Evolutionary conservation across 495 filamentous ascomycete species (phyloP), one percentile per base, ranked within the genome.

Genomic region (Chlorociboria aeruginascens): DNA sequence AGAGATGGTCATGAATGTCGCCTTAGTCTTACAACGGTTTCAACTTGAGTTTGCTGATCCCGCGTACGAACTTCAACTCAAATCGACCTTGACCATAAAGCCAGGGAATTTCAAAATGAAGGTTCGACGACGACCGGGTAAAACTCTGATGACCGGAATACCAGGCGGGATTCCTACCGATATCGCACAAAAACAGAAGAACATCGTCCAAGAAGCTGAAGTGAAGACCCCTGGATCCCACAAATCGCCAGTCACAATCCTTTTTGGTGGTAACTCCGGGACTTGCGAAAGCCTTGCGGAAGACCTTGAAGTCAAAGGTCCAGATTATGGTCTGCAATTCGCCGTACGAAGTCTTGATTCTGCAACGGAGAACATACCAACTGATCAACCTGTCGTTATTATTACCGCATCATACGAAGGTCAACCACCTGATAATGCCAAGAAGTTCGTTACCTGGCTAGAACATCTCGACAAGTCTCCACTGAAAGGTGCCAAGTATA

Each of bases 341-440:
- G 60, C 70, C 43, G 62, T 82, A 8, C 70, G 74, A 16, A 63
- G 69, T 2, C 57, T 88, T 49, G 78, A 89, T 53, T 69, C 75
- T 1, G 80, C 78, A 0, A 74, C 73, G 32, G 69, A 75, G 33
- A 77, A 71, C 4, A 60, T 89, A 9, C 77, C 81, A 4, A 79
- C 68, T 47, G 70, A 72, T 8, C 68, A 73, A 7, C 82, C 83
- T 0, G 73, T 85, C 0, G 61, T 83, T 14, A 72, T 88, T 44
- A 71, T 88, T 51, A 78, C 80, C 3, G 74, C 82, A 0, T 82
- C 78, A 6, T 89, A 86, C 46, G 85, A 89, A 52, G 85, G 85
- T 4, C 68, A 84, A 46, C 83, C 85, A 0, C 77, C 84, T 0
- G 82, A 88, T 47, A 88, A 89, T 43, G 85, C 83, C 0, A 69